Evolutionary conservation across 2,329 filamentous ascomycete species (phyloP).

Genomic region (Zymoseptoria tritici): DNA sequence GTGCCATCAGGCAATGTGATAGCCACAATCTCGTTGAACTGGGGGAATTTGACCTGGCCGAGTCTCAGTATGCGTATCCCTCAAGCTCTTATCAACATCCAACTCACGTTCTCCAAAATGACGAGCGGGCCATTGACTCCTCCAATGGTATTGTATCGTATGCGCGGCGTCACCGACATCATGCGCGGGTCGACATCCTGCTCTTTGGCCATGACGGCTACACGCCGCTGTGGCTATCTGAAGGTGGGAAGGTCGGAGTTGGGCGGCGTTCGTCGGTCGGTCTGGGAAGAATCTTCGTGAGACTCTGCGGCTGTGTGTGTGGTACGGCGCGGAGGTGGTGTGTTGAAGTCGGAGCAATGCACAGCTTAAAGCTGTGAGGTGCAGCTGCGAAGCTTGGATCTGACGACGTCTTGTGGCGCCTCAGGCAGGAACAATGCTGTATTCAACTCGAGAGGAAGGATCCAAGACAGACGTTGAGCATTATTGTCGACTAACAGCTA

Average conservation of each 20-base stretch:
- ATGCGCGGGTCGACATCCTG: slow-evolving; percentile 40
- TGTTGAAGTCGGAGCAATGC: not conserved
- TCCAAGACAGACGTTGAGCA: not conserved
- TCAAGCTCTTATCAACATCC: not conserved
- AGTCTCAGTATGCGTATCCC: slow-evolving; percentile 9
- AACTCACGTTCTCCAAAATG: slow-evolving; percentile 85
- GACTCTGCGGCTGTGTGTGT: not conserved
- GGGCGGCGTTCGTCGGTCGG: not conserved
- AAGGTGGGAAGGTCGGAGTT: not conserved
- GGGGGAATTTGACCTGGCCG: slow-evolving; percentile 84
- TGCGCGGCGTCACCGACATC: slow-evolving; percentile 57
- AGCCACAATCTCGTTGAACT: slow-evolving; percentile 96
- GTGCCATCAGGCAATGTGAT: slow-evolving; percentile 93
- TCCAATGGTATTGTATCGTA: slow-evolving; percentile 97
- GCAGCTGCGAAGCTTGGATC: not conserved
- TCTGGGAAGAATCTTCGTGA: not conserved
- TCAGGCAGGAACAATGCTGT: not conserved
- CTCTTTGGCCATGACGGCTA: slow-evolving; percentile 26
- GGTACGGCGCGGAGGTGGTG: not conserved
- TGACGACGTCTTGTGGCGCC: not conserved
- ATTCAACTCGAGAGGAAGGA: not conserved
- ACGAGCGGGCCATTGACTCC: slow-evolving; percentile 97
- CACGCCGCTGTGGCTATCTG: not conserved
- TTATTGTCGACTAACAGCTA: too few species aligned
- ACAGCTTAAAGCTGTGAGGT: not conserved